These are phyloP conservation scores for Voacanga thouarsii DNA, from an alignment of 257 asterid species.

Conservation along the genomic window DNA sequence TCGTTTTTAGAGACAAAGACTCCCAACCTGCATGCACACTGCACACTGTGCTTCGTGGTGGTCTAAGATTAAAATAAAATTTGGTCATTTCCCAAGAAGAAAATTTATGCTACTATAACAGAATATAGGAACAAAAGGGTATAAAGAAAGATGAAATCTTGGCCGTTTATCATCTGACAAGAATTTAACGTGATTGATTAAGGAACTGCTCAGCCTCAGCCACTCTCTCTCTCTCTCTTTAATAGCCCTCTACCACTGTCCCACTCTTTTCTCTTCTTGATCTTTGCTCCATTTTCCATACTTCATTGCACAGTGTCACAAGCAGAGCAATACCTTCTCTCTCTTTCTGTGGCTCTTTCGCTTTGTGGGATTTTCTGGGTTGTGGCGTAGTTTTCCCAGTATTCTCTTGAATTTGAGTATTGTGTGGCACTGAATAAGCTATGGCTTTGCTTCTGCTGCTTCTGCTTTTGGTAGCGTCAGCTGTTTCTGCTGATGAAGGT, in stretches of 20 bases:
- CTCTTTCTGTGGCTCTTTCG: background rate
- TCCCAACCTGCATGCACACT: constrained; percentile 12
- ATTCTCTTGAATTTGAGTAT: background rate
- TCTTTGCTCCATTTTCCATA: constrained; percentile 8
- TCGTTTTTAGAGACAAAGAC: constrained; percentile 24
- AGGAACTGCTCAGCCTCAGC: background rate
- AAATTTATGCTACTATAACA: background rate
- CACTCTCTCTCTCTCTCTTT: constrained; percentile 29
- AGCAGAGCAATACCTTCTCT: background rate
- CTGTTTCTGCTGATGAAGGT: constrained; percentile 82
- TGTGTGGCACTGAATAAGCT: constrained; percentile 3
- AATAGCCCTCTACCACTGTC: constrained; percentile 25
- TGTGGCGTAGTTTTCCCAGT: background rate
- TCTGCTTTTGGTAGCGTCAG: constrained; percentile 51
- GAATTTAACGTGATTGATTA: constrained; percentile 40
- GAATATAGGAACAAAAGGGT: constrained; percentile 15
- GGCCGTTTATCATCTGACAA: constrained; percentile 68
- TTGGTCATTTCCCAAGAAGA: constrained; percentile 24
- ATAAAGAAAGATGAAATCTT: constrained; percentile 16
- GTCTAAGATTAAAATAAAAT: constrained; percentile 24
- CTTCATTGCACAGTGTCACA: background rate
- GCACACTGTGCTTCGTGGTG: constrained; percentile 27
- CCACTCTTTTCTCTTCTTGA: constrained; percentile 20
- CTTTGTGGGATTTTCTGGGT: constrained; percentile 9
- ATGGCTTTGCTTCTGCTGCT: constrained; percentile 42